Evolutionary conservation across 2,329 filamentous ascomycete genomes (phyloP).

Genomic region (Diplodia sapinea): DNA sequence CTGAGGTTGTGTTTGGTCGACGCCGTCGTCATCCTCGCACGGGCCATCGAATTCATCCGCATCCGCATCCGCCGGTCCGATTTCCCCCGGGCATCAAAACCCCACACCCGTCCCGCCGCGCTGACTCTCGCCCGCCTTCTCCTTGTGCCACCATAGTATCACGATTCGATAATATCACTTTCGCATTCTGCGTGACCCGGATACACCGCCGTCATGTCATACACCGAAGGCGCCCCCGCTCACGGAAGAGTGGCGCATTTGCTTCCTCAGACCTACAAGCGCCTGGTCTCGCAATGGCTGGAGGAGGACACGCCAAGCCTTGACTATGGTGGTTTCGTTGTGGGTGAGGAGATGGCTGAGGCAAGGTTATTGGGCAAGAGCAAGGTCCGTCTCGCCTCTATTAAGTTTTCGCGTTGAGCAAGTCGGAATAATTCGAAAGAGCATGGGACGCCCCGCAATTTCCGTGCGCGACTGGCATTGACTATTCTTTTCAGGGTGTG

Average conservation of each 20-base stretch:
- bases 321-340: constrained; percentile 97
- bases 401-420: constrained; percentile 1
- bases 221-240: constrained; percentile 59
- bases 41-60: neutral
- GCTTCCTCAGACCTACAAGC: constrained; percentile 84
- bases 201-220: constrained; percentile 15
- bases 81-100: constrained; percentile 13
- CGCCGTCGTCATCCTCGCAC: neutral
- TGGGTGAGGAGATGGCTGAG: constrained; percentile 68
- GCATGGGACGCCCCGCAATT: neutral
- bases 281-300: constrained; percentile 81
- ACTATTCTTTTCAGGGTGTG: constrained; percentile 62
- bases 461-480: neutral
- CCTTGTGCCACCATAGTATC: neutral
- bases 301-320: constrained; percentile 96
- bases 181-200: neutral
- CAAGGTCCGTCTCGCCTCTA: constrained; percentile 46
- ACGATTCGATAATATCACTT: neutral
- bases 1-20: no score
- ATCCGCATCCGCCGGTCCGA: constrained; percentile 24
- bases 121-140: constrained; percentile 16
- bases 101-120: neutral
- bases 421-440: neutral
- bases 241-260: constrained; percentile 72
- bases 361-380: constrained; percentile 64